A percentile compares a stretch with the other conserved stretches of the same genome.
These are phyloP conservation scores for Orychophragmus violaceus DNA, from an alignment of 345 rosid species.

Conservation along the genomic window DNA sequence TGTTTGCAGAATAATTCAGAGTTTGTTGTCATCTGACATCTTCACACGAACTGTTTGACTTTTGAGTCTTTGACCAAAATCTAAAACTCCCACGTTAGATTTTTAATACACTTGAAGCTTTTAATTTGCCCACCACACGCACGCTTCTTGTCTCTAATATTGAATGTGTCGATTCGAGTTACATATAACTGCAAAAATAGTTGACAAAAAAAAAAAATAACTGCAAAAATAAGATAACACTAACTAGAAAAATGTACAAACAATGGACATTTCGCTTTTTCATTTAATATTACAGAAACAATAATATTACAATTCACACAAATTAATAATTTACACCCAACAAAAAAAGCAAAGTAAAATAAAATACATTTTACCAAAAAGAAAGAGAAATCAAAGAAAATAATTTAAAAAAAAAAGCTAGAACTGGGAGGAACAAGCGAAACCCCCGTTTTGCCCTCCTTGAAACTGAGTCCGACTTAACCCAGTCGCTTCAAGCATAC, in stretches of 20 bases:
- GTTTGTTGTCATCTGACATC: constrained; percentile 17
- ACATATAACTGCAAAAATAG: neutral
- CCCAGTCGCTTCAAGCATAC: constrained; percentile 50
- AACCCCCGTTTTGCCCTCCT: constrained; percentile 28
- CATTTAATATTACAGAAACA: neutral
- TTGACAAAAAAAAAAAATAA: neutral
- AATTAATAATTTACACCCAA: constrained; percentile 24
- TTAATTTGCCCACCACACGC: neutral
- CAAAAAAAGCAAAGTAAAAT: neutral
- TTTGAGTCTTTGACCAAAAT: constrained; percentile 24
- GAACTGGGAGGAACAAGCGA: constrained; percentile 45
- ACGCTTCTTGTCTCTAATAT: neutral
- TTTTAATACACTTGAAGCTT: neutral
- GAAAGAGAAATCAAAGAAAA: neutral
- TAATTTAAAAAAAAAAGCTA: constrained; percentile 14
- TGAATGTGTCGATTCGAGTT: constrained; percentile 1
- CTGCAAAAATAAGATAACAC: neutral
- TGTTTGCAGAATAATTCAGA: constrained; percentile 23
- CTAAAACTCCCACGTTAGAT: neutral
- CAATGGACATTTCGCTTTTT: neutral
- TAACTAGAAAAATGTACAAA: neutral
- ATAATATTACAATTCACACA: constrained; percentile 24
- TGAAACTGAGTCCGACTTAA: constrained; percentile 40
- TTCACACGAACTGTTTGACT: constrained; percentile 25
- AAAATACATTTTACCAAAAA: constrained; percentile 11